Evolutionary conservation across 1,284 basidiomycete genomes (phyloP).

Genomic region (Phellinidium pouzarii): DNA sequence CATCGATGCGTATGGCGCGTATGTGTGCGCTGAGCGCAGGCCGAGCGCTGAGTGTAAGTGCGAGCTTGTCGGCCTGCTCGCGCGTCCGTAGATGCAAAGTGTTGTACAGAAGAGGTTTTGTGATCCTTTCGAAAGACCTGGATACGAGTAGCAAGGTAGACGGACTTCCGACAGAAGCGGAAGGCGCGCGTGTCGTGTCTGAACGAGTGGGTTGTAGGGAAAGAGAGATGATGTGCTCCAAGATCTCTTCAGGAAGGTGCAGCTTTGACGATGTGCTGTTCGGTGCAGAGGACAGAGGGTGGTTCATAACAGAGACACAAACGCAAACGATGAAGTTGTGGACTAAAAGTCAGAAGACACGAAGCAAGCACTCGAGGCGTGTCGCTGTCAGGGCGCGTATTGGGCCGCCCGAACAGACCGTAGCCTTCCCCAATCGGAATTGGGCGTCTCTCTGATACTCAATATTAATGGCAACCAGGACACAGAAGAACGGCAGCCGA

Average conservation of each 20-base stretch:
- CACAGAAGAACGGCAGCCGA: no score
- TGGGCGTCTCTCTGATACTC: no score
- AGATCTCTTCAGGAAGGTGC: conserved; percentile 46
- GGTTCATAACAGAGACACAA: background rate
- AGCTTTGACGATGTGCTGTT: background rate
- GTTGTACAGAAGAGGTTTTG: conserved; percentile 45
- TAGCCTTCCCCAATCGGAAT: background rate
- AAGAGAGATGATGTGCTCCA: conserved; percentile 43
- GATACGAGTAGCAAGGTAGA: conserved; percentile 41
- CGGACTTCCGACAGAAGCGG: conserved; percentile 23
- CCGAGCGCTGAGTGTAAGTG: conserved; percentile 31
- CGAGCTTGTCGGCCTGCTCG: conserved; percentile 33
- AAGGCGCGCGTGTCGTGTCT: conserved; percentile 21
- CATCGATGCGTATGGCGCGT: conserved; percentile 32
- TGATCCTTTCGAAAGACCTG: conserved; percentile 44
- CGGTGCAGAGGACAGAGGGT: background rate
- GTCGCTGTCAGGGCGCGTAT: background rate
- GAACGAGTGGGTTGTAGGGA: conserved; percentile 25
- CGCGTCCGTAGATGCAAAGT: conserved; percentile 36
- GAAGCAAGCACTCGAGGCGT: background rate
- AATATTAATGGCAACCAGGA: no score
- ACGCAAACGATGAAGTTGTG: background rate
- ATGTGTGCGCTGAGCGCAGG: conserved; percentile 34
- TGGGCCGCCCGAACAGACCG: background rate
- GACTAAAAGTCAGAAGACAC: no score